These are phyloP conservation scores for Anaeromyces robustus DNA, from an alignment of 192 early-diverging fungal genomes.

Conservation along the genomic window DNA sequence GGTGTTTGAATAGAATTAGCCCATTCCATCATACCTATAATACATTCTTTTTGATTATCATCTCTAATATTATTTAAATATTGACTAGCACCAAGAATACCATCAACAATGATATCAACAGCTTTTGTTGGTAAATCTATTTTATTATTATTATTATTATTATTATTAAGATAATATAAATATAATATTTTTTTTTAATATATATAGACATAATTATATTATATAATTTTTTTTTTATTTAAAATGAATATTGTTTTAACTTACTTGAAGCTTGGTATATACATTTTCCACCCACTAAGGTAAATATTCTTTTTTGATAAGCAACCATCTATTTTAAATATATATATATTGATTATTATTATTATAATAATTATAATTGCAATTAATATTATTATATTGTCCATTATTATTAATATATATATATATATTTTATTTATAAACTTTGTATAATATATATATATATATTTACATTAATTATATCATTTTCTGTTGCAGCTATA, in stretches of 20 bases:
- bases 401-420: not conserved
- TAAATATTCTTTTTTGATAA: conserved; percentile 19
- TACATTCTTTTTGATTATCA: not conserved
- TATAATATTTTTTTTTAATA: too few relatives aligned
- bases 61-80: not conserved
- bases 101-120: not conserved
- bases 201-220: too few relatives aligned
- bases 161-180: too few relatives aligned
- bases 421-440: not conserved
- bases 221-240: too few relatives aligned
- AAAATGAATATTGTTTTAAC: not conserved
- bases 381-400: not conserved
- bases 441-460: too few relatives aligned
- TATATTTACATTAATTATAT: conserved; percentile 19
- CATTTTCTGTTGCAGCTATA: conserved; percentile 19
- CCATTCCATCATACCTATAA: not conserved
- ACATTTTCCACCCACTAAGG: conserved; percentile 27
- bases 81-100: not conserved
- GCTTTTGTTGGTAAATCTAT: not conserved
- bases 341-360: too few relatives aligned
- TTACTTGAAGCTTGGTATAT: not conserved
- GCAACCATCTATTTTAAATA: conserved; percentile 15
- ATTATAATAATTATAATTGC: not conserved
- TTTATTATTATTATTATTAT: too few relatives aligned
- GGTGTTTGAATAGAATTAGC: not conserved